phyloP scores from a whole-genome alignment of 768 basidiomycete species.

The Stropharia rugosoannulata region DNA sequence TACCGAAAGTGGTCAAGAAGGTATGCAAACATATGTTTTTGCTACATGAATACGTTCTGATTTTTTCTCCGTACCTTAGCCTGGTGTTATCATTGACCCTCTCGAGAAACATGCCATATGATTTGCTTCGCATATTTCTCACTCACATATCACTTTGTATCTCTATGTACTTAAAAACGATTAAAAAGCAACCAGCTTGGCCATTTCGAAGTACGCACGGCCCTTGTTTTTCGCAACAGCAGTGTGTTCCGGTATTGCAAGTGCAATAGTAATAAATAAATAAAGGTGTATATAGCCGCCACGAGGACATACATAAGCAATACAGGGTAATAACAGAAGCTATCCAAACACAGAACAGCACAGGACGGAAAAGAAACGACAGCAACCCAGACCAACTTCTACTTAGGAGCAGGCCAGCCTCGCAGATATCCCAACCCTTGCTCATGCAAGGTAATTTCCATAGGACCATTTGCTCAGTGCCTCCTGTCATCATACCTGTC shows the following conservation, averaged over 20 bases:
- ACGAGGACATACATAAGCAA: constrained; percentile 2
- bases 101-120: constrained; percentile 44
- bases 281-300: constrained; percentile 1
- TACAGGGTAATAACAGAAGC: constrained; percentile 2
- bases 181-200: too few relatives aligned
- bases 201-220: too few relatives aligned
- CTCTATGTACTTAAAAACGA: too few relatives aligned
- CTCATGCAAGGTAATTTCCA: not conserved
- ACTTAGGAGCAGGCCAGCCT: constrained; percentile 2
- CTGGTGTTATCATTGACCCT: constrained; percentile 71
- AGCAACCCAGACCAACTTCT: constrained; percentile 1
- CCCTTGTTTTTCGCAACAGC: too few relatives aligned
- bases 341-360: constrained; percentile 1
- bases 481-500: constrained; percentile 37
- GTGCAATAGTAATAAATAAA: not conserved
- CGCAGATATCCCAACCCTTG: constrained; percentile 5
- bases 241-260: too few relatives aligned
- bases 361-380: constrained; percentile 1
- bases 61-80: constrained; percentile 34
- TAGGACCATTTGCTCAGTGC: constrained; percentile 21
- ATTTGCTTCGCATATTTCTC: not conserved
- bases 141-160: too few relatives aligned
- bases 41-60: not conserved
- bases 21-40: constrained; percentile 33
- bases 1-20: constrained; percentile 89